Base-by-base conservation (phyloP, 2,329 filamentous ascomycete species). In the Aspergillus nomiae region DNA sequence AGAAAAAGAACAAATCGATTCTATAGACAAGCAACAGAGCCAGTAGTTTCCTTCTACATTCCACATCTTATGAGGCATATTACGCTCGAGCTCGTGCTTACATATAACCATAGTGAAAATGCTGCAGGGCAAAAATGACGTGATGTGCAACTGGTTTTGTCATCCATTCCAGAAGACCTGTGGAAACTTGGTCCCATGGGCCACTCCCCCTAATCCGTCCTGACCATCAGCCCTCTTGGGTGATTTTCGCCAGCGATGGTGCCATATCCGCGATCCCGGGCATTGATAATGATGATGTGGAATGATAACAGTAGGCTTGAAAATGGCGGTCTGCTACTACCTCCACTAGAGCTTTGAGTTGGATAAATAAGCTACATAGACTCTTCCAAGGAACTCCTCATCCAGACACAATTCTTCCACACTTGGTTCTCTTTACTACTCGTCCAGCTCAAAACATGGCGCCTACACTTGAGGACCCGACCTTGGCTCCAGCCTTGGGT, bases 231-330 rank as follows among this genome's bases (percentile, higher is more conserved):
- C 54, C 53, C 53, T 24, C 59, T 70, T 66, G 64, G 68, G 68
- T 73, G 67, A 74, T 75, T 67, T 63, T 63, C 63, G 59, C 58
- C 59, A 58, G 60, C 61, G 68, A 75, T 75, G 70, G 73, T 72
- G 73, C 73, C 65, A 75, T 75, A 58, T 58, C 67, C 65, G 64
- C 65, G 54, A 56, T 57, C 59, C 64, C 67, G 63, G 62, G 50
- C 26, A 58, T 28, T 58, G 24, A 45, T 24, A 24, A 24, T 61
- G 59, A 63, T 46, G 60, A 57, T 62, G 64, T 65, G 58, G 65
- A 59, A 63, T 67, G 24, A 38, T 54, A 36, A 21, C 21, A n/a
- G 34, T 11, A 34, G 5, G 50, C 14, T 36, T 53, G 19, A 21
- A 45, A 59, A 45, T 60, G 50, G 58, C 19, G 45, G 55, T 45